These are phyloP conservation scores for Debaryomyces udenii DNA, from an alignment of 1,139 yeast genomes.

Conservation along the genomic window DNA sequence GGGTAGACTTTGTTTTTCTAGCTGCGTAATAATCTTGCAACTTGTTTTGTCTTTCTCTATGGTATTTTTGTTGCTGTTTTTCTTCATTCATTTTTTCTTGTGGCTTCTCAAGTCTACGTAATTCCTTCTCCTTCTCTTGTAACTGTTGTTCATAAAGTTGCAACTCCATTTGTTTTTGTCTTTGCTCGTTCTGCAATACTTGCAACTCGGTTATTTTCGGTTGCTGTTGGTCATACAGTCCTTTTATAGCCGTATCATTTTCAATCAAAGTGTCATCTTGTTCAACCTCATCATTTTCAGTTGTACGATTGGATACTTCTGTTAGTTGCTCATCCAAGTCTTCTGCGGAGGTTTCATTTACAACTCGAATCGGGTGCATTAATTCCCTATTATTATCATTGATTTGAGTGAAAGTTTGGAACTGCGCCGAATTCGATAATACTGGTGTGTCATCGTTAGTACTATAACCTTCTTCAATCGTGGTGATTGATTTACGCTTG, in stretches of 20 bases:
- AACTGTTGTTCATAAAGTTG: neutral
- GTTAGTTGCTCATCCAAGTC: conserved; percentile 9
- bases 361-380: conserved; percentile 7
- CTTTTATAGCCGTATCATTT: conserved; percentile 4
- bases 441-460: conserved; percentile 30
- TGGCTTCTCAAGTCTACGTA: neutral
- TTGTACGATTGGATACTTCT: conserved; percentile 9
- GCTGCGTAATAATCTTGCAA: conserved; percentile 2
- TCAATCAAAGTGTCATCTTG: conserved; percentile 32
- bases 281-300: conserved; percentile 18
- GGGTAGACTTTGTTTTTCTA: neutral
- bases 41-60: conserved; percentile 2
- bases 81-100: conserved; percentile 1
- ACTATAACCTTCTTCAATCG: conserved; percentile 23
- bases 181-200: neutral
- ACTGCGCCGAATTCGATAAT: conserved; percentile 29
- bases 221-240: conserved; percentile 4
- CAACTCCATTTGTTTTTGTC: neutral
- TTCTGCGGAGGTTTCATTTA: conserved; percentile 4
- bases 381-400: conserved; percentile 12
- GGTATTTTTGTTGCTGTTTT: conserved; percentile 1
- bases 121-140: neutral
- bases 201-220: neutral
- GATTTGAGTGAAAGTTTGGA: conserved; percentile 20
- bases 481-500: conserved; percentile 19